Conservation (phyloP, 2,329 filamentous ascomycete genomes). For the Penicillium crustosum region DNA sequence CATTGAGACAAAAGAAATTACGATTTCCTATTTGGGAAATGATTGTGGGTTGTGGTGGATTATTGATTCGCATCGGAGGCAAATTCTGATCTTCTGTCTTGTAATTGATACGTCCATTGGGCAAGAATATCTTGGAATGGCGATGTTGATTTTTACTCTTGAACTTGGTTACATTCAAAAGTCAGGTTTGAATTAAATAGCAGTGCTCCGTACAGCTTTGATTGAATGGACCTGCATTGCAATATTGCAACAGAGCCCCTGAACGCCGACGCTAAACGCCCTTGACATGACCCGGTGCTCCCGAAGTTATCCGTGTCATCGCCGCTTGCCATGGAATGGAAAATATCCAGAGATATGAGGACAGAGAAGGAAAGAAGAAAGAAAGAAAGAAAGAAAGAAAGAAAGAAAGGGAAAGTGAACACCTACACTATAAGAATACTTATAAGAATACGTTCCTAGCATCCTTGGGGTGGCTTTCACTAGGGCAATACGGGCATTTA, state of each 20-base stretch:
- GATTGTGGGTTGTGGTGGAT: not conserved
- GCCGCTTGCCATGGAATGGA: not conserved
- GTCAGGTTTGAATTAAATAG: not conserved
- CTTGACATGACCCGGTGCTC: slow-evolving; percentile 1
- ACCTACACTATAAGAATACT: slow-evolving; percentile 57
- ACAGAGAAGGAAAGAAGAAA: not conserved
- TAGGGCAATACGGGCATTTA: slow-evolving; percentile 96
- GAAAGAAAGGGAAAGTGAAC: not conserved
- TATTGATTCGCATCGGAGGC: not conserved
- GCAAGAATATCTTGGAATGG: not conserved
- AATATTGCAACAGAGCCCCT: slow-evolving; percentile 3
- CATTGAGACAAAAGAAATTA: slow-evolving; percentile 17
- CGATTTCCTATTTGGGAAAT: not conserved
- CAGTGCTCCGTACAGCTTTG: not conserved
- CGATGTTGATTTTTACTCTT: not conserved
- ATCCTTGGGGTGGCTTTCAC: slow-evolving; percentile 74
- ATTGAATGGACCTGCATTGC: slow-evolving; percentile 5
- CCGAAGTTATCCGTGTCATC: not conserved
- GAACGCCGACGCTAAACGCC: slow-evolving; percentile 10
- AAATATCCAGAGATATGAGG: not conserved
- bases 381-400: not conserved
- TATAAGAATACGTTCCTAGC: slow-evolving; percentile 71
- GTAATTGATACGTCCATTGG: not conserved
- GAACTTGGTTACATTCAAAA: not conserved
- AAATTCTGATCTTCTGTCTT: not conserved